Evolutionary conservation across 1,284 basidiomycete species (phyloP), one percentile per base, ranked within the genome.

Genomic region (Cutaneotrichosporon sp.): DNA sequence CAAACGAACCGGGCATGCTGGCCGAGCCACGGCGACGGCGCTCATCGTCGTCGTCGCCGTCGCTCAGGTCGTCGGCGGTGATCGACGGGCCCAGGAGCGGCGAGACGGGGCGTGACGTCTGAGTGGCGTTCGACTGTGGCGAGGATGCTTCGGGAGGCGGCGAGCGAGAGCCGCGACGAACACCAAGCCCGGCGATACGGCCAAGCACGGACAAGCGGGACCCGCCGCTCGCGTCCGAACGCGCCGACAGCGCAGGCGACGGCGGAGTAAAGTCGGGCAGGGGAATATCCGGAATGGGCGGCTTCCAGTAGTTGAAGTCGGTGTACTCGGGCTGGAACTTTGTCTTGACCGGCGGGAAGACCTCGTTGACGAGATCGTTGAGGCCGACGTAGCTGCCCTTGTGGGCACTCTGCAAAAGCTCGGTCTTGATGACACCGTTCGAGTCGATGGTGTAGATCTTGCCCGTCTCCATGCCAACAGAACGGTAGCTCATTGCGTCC

Each of bases 371-470:
- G 14, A 98, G 82, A 73, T 98, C 94, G 15, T 94, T 97, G 91
- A 97, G 72, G 42, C 65, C 64, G 30, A 72, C 70, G 43, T 73
- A 74, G 47, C 71, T 73, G 26, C 91, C 96, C 70, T 94, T 97
- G 78, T 98, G 97, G 1, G 93, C 91, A 20, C 94, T 77, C 69
- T 97, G 92, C 30, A 99, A 79, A 48, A 98, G 79, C 76, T 98
- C 96, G 81, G 97, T 90, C 80, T 96, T 97, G 53, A 99, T 93
- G 66, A 96, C 91, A 7, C 96, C 92, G 34, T 85, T 82, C 21
- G 89, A 88, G 71, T 98, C 94, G 59, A 98, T 98, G 1, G 96
- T 99, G 68, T 98, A 99, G 68, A 99, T 98, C 51, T 91, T 82
- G 14, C 90, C 87, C 58, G 90, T 92, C 1, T 91, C 90, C 26